These are phyloP conservation scores for Ganoderma boninense DNA, from an alignment of 1,284 basidiomycete genomes.

Conservation along the genomic window DNA sequence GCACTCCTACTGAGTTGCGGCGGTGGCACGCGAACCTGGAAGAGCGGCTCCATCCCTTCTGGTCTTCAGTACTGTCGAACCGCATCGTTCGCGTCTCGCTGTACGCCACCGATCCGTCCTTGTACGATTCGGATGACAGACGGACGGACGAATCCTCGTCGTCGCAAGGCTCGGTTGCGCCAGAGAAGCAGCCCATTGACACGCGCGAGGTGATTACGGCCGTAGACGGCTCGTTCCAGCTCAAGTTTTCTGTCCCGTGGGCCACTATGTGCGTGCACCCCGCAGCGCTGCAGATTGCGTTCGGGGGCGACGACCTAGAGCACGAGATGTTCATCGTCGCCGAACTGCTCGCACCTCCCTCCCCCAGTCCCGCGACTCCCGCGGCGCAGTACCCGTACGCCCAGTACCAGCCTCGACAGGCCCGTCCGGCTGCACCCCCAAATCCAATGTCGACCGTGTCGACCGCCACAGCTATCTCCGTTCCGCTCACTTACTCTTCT, in stretches of 20 bases:
- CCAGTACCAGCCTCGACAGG: conserved; percentile 24
- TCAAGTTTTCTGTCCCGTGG: conserved; percentile 71
- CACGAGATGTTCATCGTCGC: conserved; percentile 66
- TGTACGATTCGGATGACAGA: conserved; percentile 26
- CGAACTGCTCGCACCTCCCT: conserved; percentile 53
- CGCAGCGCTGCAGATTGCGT: conserved; percentile 62
- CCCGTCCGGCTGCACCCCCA: conserved; percentile 21
- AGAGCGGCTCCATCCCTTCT: conserved; percentile 78
- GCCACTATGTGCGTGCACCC: conserved; percentile 71
- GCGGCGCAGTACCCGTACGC: conserved; percentile 35
- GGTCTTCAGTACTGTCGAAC: conserved; percentile 72
- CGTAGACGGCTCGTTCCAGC: conserved; percentile 76
- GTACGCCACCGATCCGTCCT: conserved; percentile 50
- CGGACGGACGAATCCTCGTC: conserved; percentile 27
- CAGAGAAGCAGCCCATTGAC: conserved; percentile 54
- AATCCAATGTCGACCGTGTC: conserved; percentile 13
- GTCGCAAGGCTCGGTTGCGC: conserved; percentile 34
- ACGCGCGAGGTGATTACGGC: conserved; percentile 61
- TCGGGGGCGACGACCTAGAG: conserved; percentile 59
- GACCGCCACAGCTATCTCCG: conserved; percentile 44
- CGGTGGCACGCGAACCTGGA: conserved; percentile 79
- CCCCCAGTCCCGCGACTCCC: conserved; percentile 34
- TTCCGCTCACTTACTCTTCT: conserved; percentile 63
- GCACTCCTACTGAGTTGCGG: conserved; percentile 47
- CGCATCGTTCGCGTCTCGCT: conserved; percentile 66